Percentiles rank a stretch among this genome's conserved stretches.
Conservation (phyloP, 2,329 filamentous ascomycete genomes). For the Coccinonectria pachysandricola region DNA sequence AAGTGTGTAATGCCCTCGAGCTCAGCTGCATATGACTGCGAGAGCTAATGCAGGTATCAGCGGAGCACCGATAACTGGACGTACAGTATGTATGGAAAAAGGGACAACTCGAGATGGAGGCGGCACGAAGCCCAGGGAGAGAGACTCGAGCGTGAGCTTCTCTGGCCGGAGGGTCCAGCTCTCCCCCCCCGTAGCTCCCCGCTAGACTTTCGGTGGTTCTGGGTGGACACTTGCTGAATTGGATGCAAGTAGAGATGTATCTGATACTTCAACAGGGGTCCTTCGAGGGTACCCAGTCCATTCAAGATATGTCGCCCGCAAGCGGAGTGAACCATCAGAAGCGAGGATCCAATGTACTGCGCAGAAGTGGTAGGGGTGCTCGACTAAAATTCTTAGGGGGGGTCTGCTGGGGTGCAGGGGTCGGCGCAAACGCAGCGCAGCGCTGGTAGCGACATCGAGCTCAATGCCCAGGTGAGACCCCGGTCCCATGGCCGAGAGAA, state of each 20-base stretch:
- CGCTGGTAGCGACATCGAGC: conserved; percentile 6
- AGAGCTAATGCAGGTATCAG: conserved; percentile 9
- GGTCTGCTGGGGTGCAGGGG: conserved; percentile 1
- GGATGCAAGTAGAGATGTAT: conserved; percentile 12
- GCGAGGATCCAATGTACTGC: conserved; percentile 7
- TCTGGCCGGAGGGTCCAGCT: no score
- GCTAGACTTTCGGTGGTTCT: no score
- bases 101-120: no score
- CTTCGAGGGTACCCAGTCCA: conserved; percentile 5
- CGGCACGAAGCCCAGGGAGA: no score
- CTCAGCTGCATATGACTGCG: conserved; percentile 5
- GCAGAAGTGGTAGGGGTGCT: conserved; percentile 11
- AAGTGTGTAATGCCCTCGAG: no score
- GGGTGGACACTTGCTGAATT: conserved; percentile 8
- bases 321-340: conserved; percentile 17
- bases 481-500: conserved; percentile 4
- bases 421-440: conserved; percentile 6
- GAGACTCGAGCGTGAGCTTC: no score
- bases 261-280: conserved; percentile 10
- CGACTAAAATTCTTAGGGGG: neutral
- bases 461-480: conserved; percentile 6
- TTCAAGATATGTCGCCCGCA: conserved; percentile 14
- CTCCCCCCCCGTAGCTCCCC: no score
- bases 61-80: conserved; percentile 14
- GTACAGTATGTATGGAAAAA: conserved; percentile 5